Evolutionary conservation across 306 rosid genomes (phyloP), one percentile per base, ranked within the genome.

Genomic region (Vigna radiata): DNA sequence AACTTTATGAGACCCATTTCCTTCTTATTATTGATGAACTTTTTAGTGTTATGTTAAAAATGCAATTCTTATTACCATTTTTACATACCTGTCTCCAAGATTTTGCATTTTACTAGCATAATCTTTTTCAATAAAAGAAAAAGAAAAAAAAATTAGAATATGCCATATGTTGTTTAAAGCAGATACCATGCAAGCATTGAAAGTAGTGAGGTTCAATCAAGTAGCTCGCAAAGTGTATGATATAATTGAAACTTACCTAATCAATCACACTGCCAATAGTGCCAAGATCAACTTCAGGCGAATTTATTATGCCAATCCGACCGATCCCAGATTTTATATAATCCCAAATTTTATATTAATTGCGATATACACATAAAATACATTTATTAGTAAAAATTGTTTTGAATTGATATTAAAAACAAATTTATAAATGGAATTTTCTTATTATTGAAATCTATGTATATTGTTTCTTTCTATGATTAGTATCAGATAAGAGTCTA

Each of bases 191-290:
- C 27, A 55, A 71, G 78, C 21, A 48, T 50, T 48, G 4, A 62
- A 41, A 27, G 50, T 43, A 79, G 79, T 43, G 79, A 72, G 75
- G 79, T 80, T 80, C 75, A 72, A 73, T 73, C 69, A 73, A 53
- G 44, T 17, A 33, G 8, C 39, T n/a, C 23, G 46, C 80, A 43
- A 25, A 65, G 72, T 25, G 25, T 19, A 10, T 17, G 46, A 68
- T 66, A 53, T 72, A 7, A 63, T 79, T 79, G 77, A 49, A 72
- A 72, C 60, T 79, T 25, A 50, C 60, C 17, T 50, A 37, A 47
- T 19, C 67, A 41, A 72, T 70, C 50, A 55, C 50, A 19, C 54
- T 64, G 18, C 15, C 31, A 72, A 1, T 73, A 55, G 75, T 80
- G 83, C 46, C 12, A 25, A 2, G 9, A 12, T 16, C 36, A 58